Percentiles rank a stretch among this genome's conserved stretches.
Evolutionary conservation across 2,329 filamentous ascomycete species (phyloP).

Genomic region (Penicillium polonicum): DNA sequence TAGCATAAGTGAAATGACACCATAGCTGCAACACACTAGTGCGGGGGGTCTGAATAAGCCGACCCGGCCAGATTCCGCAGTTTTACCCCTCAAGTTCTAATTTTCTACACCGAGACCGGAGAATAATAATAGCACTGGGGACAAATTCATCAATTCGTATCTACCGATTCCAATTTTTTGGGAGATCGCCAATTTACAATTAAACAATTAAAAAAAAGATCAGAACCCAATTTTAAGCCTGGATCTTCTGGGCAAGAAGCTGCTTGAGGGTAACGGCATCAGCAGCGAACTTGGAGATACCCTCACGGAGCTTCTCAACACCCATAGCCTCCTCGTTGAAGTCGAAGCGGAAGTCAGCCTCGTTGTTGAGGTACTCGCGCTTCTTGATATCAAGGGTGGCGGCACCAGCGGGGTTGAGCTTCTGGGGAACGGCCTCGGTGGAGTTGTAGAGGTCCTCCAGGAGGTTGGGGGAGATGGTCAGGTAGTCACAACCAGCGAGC

Average conservation of each 20-base stretch:
- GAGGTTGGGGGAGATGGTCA: slow-evolving; percentile 96
- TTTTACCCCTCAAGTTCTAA: slow-evolving; percentile 8
- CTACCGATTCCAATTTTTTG: slow-evolving; percentile 28
- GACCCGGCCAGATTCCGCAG: slow-evolving; percentile 19
- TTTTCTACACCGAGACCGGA: not conserved
- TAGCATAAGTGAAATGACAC: not conserved
- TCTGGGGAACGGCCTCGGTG: slow-evolving; percentile 77
- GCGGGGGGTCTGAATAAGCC: slow-evolving; percentile 28
- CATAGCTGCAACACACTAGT: not conserved
- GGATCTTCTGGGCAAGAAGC: slow-evolving; percentile 84
- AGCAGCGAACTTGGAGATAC: slow-evolving; percentile 98
- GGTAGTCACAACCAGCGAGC: slow-evolving; percentile 96
- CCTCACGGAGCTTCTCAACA: slow-evolving; percentile 97
- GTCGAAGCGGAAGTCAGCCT: slow-evolving; percentile 91
- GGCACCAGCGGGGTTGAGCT: slow-evolving; percentile 74
- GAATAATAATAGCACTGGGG: slow-evolving; percentile 5
- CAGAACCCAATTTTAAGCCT: slow-evolving; percentile 36
- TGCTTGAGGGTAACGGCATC: slow-evolving; percentile 92
- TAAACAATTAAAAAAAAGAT: slow-evolving; percentile 10
- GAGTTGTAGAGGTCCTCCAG: slow-evolving; percentile 94
- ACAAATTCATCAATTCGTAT: slow-evolving; percentile 30
- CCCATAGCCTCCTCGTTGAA: slow-evolving; percentile 99
- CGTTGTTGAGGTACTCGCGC: slow-evolving; percentile 86
- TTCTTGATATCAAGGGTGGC: slow-evolving; percentile 72
- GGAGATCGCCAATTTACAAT: slow-evolving; percentile 29